Percentiles rank a stretch among this genome's conserved stretches.
Evolutionary conservation across 202 grass and related monocot genomes (phyloP).

Genomic region (Cymbopogon flexuosus): DNA sequence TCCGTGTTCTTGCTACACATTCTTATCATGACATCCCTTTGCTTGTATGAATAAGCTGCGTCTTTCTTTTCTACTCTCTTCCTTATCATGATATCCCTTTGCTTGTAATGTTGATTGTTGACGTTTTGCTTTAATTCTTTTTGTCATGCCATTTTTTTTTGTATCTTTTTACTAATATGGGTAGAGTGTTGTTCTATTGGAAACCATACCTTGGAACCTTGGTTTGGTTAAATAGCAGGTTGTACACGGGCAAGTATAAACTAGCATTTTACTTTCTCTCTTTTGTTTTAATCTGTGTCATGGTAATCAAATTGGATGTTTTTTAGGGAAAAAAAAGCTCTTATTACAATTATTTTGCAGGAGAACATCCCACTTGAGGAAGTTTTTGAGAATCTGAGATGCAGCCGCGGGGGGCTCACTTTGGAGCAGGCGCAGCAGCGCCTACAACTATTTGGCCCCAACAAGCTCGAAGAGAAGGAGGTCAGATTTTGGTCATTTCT

Average conservation of each 20-base stretch:
- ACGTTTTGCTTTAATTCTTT: neutral
- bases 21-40: neutral
- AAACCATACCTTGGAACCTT: neutral
- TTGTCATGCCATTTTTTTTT: neutral
- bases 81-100: neutral
- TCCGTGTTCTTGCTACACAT: neutral
- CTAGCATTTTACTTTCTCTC: neutral
- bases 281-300: neutral
- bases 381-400: constrained; percentile 83
- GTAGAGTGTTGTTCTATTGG: neutral
- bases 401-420: constrained; percentile 59
- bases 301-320: neutral
- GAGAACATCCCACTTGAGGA: constrained; percentile 90
- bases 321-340: neutral
- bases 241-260: neutral
- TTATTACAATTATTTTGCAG: constrained; percentile 29
- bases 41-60: neutral
- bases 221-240: neutral
- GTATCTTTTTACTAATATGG: neutral
- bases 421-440: constrained; percentile 52
- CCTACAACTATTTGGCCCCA: constrained; percentile 77
- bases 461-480: constrained; percentile 99
- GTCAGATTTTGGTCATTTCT: constrained; percentile 7
- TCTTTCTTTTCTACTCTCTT: neutral
- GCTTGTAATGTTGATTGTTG: neutral